These are phyloP conservation scores for Phialocephala subalpina DNA, from an alignment of 2,329 filamentous ascomycete genomes.

Conservation along the genomic window DNA sequence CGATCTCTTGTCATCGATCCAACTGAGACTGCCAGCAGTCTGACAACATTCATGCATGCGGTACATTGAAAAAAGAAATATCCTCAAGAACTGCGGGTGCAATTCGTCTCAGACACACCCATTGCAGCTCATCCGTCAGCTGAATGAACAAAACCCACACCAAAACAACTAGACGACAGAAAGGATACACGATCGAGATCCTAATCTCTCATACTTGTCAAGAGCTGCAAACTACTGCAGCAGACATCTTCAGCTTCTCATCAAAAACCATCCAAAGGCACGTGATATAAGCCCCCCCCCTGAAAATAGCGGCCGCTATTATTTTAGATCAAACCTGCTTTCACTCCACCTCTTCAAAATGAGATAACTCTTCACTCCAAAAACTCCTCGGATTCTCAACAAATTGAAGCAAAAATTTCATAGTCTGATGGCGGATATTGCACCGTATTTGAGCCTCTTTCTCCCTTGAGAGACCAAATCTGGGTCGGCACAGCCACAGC, in stretches of 20 bases:
- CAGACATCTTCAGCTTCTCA: not conserved
- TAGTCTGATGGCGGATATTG: not conserved
- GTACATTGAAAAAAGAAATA: not conserved
- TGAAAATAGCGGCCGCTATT: not conserved
- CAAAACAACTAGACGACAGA: not conserved
- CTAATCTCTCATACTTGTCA: not conserved
- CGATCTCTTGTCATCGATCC: too few species aligned
- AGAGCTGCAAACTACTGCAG: not conserved
- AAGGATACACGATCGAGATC: not conserved
- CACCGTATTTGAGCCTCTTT: not conserved
- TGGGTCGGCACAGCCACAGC: not conserved
- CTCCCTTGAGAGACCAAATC: not conserved
- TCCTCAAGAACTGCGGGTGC: too few species aligned
- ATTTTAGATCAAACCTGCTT: not conserved
- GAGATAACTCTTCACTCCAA: not conserved
- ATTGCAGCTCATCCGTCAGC: not conserved
- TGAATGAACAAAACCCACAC: not conserved
- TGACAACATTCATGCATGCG: not conserved
- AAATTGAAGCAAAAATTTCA: not conserved
- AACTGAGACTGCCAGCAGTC: too few species aligned
- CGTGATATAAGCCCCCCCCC: conserved; percentile 1
- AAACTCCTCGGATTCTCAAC: not conserved
- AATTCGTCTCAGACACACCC: too few species aligned
- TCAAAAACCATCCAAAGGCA: not conserved
- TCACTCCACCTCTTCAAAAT: not conserved